Evolutionary conservation across 2,329 filamentous ascomycete genomes (phyloP), one percentile per base, ranked within the genome.

Genomic region (Dothideomycetes sp.): DNA sequence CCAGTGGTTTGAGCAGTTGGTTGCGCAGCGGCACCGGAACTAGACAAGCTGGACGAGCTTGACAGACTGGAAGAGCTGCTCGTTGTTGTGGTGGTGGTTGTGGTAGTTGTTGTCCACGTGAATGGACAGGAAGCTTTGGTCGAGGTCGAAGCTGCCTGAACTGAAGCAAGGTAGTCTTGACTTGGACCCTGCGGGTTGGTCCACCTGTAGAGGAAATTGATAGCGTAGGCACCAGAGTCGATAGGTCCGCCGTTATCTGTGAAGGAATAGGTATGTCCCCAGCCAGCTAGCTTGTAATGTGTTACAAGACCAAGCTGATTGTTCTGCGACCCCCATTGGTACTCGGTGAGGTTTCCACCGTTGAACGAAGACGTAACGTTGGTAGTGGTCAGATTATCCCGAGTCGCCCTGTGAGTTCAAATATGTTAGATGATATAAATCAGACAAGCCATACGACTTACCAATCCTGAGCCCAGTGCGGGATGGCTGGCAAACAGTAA

Each of bases 231-330:
- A 19, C 50, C 44, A 2, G 47, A 43, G 29, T 54, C 45, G 11
- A 57, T 47, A 1, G 46, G 47, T 9, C 50, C 48, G 16, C 32
- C 45, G 12, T 24, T 32, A 4, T 40, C 28, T 12, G 30, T 51
- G 16, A 52, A 60, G 1, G 64, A 62, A 63, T 64, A 68, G 31
- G 59, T 56, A 45, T 67, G 64, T 6, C 52, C 53, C 23, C 64
- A 33, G 6, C 61, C 58, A 8, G 49, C 55, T 19, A 64, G 51
- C 24, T 55, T 56, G 45, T 64, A 65, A 37, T 67, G 64, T 22
- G 58, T 51, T 5, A 67, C 56, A 4, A 55, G 49, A 22, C 48
- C 36, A 50, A 55, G 11, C 50, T 37, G 51, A 22, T 61, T 57
- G 51, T 35, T 53, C 49, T 40, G 52, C 50, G 45, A 40, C 39